These are phyloP conservation scores for Rhizophagus prolifer DNA, from an alignment of 192 early-diverging fungal species.

Conservation along the genomic window DNA sequence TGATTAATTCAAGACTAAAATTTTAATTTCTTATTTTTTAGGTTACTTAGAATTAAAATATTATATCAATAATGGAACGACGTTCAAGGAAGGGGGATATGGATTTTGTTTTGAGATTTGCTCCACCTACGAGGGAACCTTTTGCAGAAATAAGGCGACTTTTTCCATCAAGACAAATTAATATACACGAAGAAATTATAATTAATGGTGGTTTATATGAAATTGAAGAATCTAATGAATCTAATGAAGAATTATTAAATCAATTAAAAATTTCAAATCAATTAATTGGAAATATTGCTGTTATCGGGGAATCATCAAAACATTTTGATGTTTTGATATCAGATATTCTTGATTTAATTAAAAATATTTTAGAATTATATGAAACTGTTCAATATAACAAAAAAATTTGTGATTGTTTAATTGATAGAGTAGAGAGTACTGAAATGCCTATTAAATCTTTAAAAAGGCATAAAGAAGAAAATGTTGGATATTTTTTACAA, in stretches of 20 bases:
- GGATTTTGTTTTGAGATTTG: not conserved
- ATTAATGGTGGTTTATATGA: not conserved
- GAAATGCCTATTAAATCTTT: conserved; percentile 10
- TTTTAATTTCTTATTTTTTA: too few species aligned
- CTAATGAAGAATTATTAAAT: not conserved
- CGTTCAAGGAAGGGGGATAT: not conserved
- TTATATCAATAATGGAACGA: not conserved
- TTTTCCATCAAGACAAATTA: not conserved
- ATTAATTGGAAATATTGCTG: not conserved
- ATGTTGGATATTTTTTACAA: conserved; percentile 3
- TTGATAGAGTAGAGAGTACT: not conserved
- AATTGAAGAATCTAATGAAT: not conserved
- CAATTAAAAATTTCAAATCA: not conserved
- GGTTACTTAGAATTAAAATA: not conserved
- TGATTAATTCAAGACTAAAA: too few species aligned
- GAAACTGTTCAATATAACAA: conserved; percentile 21
- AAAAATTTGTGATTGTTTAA: conserved; percentile 18
- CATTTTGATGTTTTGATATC: conserved; percentile 7
- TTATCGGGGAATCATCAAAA: not conserved
- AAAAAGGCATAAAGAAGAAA: conserved; percentile 1
- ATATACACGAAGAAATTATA: not conserved
- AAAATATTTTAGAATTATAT: conserved; percentile 14
- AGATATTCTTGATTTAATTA: not conserved
- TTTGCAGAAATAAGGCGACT: not conserved
- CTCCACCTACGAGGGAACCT: not conserved